phyloP scores from a whole-genome alignment of 108 stramenopile genomes.

The Skeletonema costatum region DNA sequence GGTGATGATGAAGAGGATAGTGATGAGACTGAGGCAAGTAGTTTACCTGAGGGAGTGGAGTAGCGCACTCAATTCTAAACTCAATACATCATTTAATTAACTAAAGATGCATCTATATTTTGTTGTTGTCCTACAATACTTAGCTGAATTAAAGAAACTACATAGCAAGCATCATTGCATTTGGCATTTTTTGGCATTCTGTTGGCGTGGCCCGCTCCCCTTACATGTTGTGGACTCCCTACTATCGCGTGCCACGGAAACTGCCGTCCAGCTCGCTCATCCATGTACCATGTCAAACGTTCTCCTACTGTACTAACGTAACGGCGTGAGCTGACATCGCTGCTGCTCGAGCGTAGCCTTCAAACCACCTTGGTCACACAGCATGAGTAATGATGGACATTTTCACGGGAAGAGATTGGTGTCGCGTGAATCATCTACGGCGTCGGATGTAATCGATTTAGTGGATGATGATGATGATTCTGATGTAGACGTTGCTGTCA shows the following conservation, averaged over 20 bases:
- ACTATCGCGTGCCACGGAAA: neutral
- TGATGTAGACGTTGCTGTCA: neutral
- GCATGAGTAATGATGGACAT: neutral
- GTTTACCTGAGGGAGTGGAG: conserved; percentile 1
- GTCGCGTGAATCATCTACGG: neutral
- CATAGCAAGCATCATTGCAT: no score
- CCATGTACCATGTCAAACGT: no score
- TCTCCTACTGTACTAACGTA: no score
- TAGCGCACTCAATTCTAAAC: neutral
- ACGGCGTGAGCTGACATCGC: no score
- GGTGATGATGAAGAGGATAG: conserved; percentile 64
- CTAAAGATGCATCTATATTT: no score
- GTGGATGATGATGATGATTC: neutral
- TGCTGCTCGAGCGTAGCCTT: no score
- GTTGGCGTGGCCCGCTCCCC: no score
- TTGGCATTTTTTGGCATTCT: no score
- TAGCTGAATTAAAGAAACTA: no score
- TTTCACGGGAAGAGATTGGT: neutral
- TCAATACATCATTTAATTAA: no score
- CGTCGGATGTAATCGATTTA: neutral
- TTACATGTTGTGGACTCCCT: neutral
- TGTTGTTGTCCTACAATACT: no score
- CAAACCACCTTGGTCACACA: neutral
- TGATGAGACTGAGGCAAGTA: conserved; percentile 3
- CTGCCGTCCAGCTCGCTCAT: no score